Evolutionary conservation across 805 yeast species (phyloP), one percentile per base, ranked within the genome.

Genomic region (Schwanniomyces pseudopolymorphus): DNA sequence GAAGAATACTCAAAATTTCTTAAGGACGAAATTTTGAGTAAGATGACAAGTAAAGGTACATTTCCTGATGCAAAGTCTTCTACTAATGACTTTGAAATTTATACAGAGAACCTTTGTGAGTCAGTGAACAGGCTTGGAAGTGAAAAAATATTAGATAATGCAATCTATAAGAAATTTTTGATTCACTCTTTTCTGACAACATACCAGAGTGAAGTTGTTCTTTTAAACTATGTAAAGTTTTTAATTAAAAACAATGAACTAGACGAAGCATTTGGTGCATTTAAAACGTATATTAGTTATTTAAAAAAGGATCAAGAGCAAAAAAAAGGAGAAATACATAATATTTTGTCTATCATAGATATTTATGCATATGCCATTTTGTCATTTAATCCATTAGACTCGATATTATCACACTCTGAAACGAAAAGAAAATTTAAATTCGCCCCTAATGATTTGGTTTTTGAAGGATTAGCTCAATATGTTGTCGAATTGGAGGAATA

Each of bases 261-360:
- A 48, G 78, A 73, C 46, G 77, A 73, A 49, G 78, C 77, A 0
- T 57, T 67, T 43, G 74, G 74, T 7, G 75, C 75, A 0, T 65
- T 72, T 46, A 65, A 64, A 27, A 70, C 77, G 0, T 72, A 63
- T 48, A 52, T 59, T 6, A 50, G 56, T 17, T 73, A 73, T 50
- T 47, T 66, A 8, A 61, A 63, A 14, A 66, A 62, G 35, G 72
- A 69, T 13, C 59, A 61, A 49, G 59, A 61, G 27, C 72, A 66
- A 33, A 52, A 60, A 36, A 58, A 58, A 8, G 70, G 71, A 4
- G 22, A 46, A 13, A 56, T 67, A 24, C 52, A 57, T 17, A 70
- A 73, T 43, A 53, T 73, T 17, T 51, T 73, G 25, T 49, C 66
- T 5, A 58, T 70, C 21, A 56, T 72, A 19, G 69, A 66, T 39